Conservation (phyloP, 495 filamentous ascomycete species). For the Penicillium dipodomyicola region DNA sequence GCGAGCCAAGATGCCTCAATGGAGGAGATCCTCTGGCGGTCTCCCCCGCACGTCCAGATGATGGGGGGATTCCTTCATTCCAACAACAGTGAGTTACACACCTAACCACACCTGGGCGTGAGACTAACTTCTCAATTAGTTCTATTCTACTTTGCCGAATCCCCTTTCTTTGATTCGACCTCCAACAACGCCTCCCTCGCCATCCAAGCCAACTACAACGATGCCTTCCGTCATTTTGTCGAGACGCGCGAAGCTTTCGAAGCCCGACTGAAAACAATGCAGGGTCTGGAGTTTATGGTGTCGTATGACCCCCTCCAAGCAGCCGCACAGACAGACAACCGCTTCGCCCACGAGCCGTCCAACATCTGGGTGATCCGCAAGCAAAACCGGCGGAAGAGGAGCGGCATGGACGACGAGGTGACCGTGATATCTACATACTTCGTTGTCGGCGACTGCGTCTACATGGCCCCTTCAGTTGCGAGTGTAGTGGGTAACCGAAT, state of each 20-base stretch:
- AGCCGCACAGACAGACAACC: conserved; percentile 61
- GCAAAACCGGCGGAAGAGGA: conserved; percentile 66
- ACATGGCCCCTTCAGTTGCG: conserved; percentile 79
- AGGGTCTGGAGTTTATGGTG: conserved; percentile 79
- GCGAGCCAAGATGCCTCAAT: conserved; percentile 57
- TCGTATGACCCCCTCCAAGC: conserved; percentile 66
- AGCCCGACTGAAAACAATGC: conserved; percentile 68
- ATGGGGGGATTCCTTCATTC: conserved; percentile 56
- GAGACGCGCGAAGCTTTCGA: conserved; percentile 78
- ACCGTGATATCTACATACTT: conserved; percentile 76
- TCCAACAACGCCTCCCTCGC: conserved; percentile 82
- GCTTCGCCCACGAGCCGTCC: conserved; percentile 48
- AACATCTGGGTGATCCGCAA: conserved; percentile 93
- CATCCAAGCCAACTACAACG: conserved; percentile 73
- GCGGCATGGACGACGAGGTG: conserved; percentile 63
- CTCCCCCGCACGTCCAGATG: conserved; percentile 56
- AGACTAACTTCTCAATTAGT: conserved; percentile 38
- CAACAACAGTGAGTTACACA: conserved; percentile 42
- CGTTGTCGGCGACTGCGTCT: conserved; percentile 79
- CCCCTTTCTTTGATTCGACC: conserved; percentile 85
- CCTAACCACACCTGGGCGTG: neutral
- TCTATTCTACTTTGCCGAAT: conserved; percentile 85
- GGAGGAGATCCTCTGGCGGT: conserved; percentile 78
- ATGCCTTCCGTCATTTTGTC: conserved; percentile 60
- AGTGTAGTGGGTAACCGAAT: conserved; percentile 75